Evolutionary conservation across 768 basidiomycete species (phyloP).

Genomic region (Holtermannia corniformis): DNA sequence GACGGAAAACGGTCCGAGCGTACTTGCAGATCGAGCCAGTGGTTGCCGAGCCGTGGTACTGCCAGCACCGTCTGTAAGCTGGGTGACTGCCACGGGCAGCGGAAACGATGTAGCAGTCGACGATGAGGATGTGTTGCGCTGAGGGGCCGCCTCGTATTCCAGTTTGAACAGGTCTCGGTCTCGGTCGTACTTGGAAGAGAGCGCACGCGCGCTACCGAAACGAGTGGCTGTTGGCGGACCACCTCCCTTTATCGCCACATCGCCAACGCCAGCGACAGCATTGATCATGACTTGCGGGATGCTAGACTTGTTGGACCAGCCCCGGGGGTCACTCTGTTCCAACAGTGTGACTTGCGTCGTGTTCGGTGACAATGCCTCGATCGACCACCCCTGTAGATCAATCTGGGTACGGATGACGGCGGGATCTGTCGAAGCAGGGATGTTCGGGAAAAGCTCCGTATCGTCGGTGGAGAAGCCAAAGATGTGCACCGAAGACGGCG

Average conservation of each 20-base stretch:
- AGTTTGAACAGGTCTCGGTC: constrained; percentile 71
- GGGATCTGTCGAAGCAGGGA: constrained; percentile 56
- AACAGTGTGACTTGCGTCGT: constrained; percentile 87
- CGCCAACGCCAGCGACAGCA: constrained; percentile 80
- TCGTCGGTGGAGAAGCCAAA: constrained; percentile 93
- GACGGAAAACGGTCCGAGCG: constrained; percentile 29
- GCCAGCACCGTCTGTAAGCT: constrained; percentile 45
- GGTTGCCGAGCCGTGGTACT: constrained; percentile 9
- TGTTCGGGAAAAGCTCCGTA: constrained; percentile 63
- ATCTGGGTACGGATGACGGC: constrained; percentile 84
- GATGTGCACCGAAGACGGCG: constrained; percentile 84
- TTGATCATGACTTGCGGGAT: constrained; percentile 92
- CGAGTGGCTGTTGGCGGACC: constrained; percentile 88
- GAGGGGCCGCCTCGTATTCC: constrained; percentile 54
- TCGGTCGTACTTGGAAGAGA: constrained; percentile 72
- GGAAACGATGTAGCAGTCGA: constrained; percentile 32
- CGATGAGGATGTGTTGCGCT: constrained; percentile 42
- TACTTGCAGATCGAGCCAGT: constrained; percentile 5
- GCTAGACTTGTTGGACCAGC: constrained; percentile 89
- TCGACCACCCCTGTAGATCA: constrained; percentile 98
- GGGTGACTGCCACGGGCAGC: constrained; percentile 23
- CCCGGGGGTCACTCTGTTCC: constrained; percentile 94
- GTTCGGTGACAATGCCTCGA: constrained; percentile 87
- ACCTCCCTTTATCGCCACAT: constrained; percentile 89
- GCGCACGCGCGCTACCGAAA: constrained; percentile 62